Evolutionary conservation across 306 rosid species (phyloP).

Genomic region (Ammopiptanthus mongolicus): DNA sequence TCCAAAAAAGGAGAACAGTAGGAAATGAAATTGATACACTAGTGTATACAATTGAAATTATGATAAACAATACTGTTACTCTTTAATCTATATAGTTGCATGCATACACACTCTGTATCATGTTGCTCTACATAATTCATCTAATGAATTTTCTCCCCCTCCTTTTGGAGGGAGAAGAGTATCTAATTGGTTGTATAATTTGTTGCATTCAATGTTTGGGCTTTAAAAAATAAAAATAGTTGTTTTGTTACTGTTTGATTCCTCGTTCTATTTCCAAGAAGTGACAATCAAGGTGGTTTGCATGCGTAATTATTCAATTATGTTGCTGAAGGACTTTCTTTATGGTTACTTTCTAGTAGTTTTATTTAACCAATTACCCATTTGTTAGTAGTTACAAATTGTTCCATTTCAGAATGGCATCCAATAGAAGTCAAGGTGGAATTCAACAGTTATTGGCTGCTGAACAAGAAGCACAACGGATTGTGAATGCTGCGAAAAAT

Average conservation of each 20-base stretch:
- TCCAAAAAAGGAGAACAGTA: background rate
- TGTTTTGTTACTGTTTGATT: background rate
- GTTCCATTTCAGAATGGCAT: slow-evolving; percentile 61
- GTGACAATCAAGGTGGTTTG: background rate
- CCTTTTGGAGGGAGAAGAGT: background rate
- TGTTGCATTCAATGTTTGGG: background rate
- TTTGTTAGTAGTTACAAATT: background rate
- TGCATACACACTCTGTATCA: background rate
- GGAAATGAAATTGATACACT: background rate
- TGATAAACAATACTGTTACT: background rate
- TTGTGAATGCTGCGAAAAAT: slow-evolving; percentile 82
- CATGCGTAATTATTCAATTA: background rate
- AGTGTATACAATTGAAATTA: background rate
- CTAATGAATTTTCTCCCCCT: background rate
- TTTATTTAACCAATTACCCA: background rate
- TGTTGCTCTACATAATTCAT: background rate
- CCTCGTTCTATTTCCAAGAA: background rate
- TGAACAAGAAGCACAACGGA: slow-evolving; percentile 96
- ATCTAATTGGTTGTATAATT: background rate
- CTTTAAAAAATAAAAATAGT: background rate
- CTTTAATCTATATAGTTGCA: background rate
- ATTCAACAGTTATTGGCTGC: slow-evolving; percentile 96
- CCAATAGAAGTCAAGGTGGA: slow-evolving; percentile 85
- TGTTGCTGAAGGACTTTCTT: background rate
- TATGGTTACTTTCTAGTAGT: background rate